Base-by-base conservation (phyloP, 805 yeast genomes). In the Wickerhamomyces rabaulensis region DNA sequence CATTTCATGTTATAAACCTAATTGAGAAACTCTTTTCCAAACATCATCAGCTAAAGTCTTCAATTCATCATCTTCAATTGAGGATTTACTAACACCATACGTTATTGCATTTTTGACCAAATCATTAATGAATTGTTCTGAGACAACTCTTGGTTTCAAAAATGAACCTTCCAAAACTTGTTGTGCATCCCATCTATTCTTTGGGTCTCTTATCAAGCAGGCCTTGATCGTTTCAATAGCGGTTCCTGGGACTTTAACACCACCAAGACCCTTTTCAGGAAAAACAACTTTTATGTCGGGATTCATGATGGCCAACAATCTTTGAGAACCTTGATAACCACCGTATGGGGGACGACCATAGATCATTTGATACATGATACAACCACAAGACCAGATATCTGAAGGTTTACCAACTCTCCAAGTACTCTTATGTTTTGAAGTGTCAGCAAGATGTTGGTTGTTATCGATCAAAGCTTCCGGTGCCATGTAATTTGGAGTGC, bases 301-400 rank as follows among this genome's bases (percentile, higher is more conserved):
- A 60, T 88, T 86, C 77, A 87, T 87, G 35, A 89, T 92, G 2
- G 96, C 96, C 61, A 83, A 69, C 35, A 89, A 71, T 49, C 96
- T 69, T 58, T 86, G 87, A 48, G 84, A 79, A 1, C 95, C 94
- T 43, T 81, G 78, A 56, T 78, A 87, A 4, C 74, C 72, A 0
- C 89, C 95, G 68, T 88, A 91, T 1, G 99, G 99, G 2, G 97
- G 92, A 50, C 76, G 76, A 0, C 97, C 97, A 57, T 94, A 95
- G 9, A 91, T 78, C 96, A 94, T 89, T 64, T 94, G 98, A 65
- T 90, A 92, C 1, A 94, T 71, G 3, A 94, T 92, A 63, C 98
- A 90, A 0, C 99, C 99, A 66, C 96, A 87, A 19, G 98, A 90
- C 99, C 99, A 94, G 15, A 94, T 82, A 67, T 94, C 99, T 2